A percentile compares a stretch with the other conserved stretches of the same genome.
These are phyloP conservation scores for Coemansia sp. DNA, from an alignment of 192 early-diverging fungal species.

Conservation along the genomic window DNA sequence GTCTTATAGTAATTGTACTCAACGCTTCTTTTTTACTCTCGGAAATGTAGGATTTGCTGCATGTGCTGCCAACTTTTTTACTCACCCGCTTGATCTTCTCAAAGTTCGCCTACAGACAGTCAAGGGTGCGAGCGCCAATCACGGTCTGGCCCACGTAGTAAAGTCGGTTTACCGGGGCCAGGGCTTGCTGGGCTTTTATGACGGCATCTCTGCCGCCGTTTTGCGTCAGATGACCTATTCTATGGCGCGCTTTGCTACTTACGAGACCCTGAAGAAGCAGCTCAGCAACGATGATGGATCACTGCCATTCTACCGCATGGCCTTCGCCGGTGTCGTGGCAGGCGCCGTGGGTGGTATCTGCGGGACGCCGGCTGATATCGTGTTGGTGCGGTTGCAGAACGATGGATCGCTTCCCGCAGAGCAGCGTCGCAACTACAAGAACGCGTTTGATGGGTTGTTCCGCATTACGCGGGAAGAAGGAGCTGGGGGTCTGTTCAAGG, in stretches of 20 bases:
- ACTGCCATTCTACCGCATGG: conserved; percentile 50
- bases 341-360: conserved; percentile 62
- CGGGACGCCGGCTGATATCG: conserved; percentile 79
- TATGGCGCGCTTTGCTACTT: conserved; percentile 74
- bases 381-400: conserved; percentile 80
- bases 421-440: conserved; percentile 68
- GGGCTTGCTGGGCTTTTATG: conserved; percentile 63
- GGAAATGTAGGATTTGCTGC: conserved; percentile 43
- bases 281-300: conserved; percentile 50
- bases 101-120: conserved; percentile 92
- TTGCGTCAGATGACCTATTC: conserved; percentile 79
- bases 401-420: conserved; percentile 66
- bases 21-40: neutral
- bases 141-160: conserved; percentile 61
- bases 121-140: conserved; percentile 51
- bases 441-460: conserved; percentile 69
- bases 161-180: conserved; percentile 69
- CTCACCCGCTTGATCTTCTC: conserved; percentile 80
- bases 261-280: conserved; percentile 66
- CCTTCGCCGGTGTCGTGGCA: conserved; percentile 30
- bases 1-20: neutral
- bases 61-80: conserved; percentile 57
- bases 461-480: conserved; percentile 84
- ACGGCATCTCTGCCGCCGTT: conserved; percentile 68
- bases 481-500: conserved; percentile 74